These are phyloP conservation scores for Zychaea mexicana DNA, from an alignment of 371 early-diverging fungal genomes.

Conservation along the genomic window DNA sequence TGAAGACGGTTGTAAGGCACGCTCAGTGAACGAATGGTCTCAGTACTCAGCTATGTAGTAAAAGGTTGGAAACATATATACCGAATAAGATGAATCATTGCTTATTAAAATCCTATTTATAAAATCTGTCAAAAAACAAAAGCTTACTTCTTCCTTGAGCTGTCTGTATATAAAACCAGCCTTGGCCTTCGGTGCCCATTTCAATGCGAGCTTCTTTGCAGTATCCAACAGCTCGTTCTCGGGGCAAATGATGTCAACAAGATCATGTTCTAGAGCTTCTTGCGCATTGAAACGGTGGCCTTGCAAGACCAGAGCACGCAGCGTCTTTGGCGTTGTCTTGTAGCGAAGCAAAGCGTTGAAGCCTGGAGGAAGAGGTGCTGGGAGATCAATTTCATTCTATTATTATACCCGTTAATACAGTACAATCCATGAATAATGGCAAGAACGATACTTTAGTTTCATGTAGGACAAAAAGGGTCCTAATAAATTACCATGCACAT, in stretches of 20 bases:
- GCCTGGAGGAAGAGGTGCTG: conserved; percentile 67
- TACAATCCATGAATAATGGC: neutral
- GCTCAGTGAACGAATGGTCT: conserved; percentile 5
- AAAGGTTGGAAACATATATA: too few relatives aligned
- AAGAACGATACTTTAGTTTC: too few relatives aligned
- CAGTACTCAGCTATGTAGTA: neutral
- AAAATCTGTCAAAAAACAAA: neutral
- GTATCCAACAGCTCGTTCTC: conserved; percentile 49
- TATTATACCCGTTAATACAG: neutral
- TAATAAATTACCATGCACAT: conserved; percentile 62
- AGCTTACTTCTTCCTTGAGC: conserved; percentile 45
- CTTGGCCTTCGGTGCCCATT: conserved; percentile 59
- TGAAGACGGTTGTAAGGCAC: conserved; percentile 18
- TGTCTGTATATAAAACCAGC: conserved; percentile 44
- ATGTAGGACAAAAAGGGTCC: too few relatives aligned
- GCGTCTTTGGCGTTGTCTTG: conserved; percentile 57
- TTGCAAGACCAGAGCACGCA: conserved; percentile 68
- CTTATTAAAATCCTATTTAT: too few relatives aligned
- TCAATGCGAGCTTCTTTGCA: conserved; percentile 58
- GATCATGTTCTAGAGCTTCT: conserved; percentile 59
- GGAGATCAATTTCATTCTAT: conserved; percentile 80
- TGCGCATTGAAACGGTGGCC: conserved; percentile 66
- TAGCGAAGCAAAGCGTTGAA: conserved; percentile 69
- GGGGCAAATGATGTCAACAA: conserved; percentile 63
- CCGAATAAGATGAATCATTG: neutral